phyloP scores from a whole-genome alignment of 257 asterid genomes.

The Dorcoceras hygrometricum region DNA sequence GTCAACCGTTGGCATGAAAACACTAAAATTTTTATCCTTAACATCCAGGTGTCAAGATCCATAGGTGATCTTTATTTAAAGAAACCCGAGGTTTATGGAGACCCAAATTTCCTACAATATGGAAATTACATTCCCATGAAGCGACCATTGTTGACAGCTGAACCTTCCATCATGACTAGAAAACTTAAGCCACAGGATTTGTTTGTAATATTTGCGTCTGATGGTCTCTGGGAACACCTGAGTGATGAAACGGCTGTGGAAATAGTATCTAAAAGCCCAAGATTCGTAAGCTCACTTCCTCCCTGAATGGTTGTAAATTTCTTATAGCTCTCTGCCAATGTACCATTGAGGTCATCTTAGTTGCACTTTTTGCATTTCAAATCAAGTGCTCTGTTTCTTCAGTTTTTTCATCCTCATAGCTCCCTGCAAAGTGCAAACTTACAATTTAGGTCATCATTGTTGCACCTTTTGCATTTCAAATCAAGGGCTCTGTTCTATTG shows the following conservation, averaged over 20 bases:
- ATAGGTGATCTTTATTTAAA: conserved; percentile 88
- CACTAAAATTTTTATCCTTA: conserved; percentile 4
- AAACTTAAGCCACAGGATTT: conserved; percentile 75
- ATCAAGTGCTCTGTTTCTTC: no score
- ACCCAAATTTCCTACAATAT: conserved; percentile 63
- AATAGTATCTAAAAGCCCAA: conserved; percentile 67
- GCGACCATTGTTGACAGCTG: conserved; percentile 75
- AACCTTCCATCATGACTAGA: conserved; percentile 77
- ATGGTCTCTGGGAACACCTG: conserved; percentile 97
- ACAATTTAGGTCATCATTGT: no score
- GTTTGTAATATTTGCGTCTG: conserved; percentile 90
- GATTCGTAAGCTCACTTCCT: conserved; percentile 58
- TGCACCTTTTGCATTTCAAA: no score
- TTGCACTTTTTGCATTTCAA: no score
- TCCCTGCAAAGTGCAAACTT: no score
- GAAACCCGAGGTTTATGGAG: conserved; percentile 80
- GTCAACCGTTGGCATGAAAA: conserved; percentile 8
- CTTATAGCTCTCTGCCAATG: background rate
- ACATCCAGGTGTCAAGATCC: conserved; percentile 89
- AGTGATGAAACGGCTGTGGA: conserved; percentile 82
- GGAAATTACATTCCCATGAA: conserved; percentile 68
- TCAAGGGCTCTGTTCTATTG: background rate
- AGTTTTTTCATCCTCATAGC: no score
- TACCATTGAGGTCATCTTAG: no score
- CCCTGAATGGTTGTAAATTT: background rate